These are phyloP conservation scores for Ceratocystis papillata DNA, from an alignment of 2,329 filamentous ascomycete species.

Conservation along the genomic window DNA sequence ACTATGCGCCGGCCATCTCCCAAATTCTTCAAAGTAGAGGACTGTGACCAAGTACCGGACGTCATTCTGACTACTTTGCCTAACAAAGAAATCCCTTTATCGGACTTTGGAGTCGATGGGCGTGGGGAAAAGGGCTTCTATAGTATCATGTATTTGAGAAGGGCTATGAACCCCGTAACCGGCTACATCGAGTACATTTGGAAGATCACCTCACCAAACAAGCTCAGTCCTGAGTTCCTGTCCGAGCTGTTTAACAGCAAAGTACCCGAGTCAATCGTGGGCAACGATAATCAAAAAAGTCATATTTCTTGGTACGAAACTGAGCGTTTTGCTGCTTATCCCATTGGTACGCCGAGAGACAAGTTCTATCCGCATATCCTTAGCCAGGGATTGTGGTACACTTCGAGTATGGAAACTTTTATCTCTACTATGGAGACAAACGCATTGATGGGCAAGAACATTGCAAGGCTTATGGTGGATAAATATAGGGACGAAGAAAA, in stretches of 20 bases:
- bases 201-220: conserved; percentile 53
- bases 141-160: conserved; percentile 65
- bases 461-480: conserved; percentile 60
- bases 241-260: conserved; percentile 41
- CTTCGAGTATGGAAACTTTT: conserved; percentile 75
- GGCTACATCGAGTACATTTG: conserved; percentile 47
- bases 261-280: conserved; percentile 36
- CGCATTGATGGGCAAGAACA: conserved; percentile 79
- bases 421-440: conserved; percentile 98
- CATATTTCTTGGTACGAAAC: conserved; percentile 66
- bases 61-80: conserved; percentile 75
- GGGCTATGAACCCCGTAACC: conserved; percentile 50
- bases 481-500: conserved; percentile 30
- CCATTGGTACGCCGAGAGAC: conserved; percentile 68
- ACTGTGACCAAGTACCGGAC: conserved; percentile 51
- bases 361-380: conserved; percentile 76
- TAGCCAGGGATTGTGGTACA: conserved; percentile 57
- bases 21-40: conserved; percentile 57
- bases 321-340: conserved; percentile 74
- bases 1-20: conserved; percentile 63
- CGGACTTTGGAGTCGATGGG: conserved; percentile 40
- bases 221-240: conserved; percentile 44
- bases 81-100: conserved; percentile 41
- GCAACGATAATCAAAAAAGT: conserved; percentile 31
- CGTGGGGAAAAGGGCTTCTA: conserved; percentile 72